These are phyloP conservation scores for Neonectria punicea DNA, from an alignment of 2,329 filamentous ascomycete genomes.

Conservation along the genomic window DNA sequence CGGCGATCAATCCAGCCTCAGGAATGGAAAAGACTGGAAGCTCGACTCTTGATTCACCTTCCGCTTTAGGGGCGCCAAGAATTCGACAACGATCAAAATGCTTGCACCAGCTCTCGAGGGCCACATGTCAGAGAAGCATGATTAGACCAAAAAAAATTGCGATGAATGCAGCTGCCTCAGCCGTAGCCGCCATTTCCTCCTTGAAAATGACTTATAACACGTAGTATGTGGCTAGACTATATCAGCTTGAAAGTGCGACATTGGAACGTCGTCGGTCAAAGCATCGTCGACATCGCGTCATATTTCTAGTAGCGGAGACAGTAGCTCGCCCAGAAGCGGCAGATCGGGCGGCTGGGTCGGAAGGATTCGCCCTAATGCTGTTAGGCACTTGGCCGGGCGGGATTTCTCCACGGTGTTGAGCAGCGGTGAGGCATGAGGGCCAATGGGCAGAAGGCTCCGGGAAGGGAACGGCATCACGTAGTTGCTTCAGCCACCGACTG, in stretches of 20 bases:
- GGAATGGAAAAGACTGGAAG: background rate
- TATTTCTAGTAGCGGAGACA: slow-evolving; percentile 14
- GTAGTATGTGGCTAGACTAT: no score
- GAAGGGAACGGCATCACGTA: background rate
- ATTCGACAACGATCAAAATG: no score
- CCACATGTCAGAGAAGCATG: background rate
- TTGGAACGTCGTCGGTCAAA: background rate
- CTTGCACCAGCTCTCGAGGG: background rate
- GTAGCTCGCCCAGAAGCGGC: slow-evolving; percentile 10
- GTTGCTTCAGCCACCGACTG: background rate
- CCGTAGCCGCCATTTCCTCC: background rate
- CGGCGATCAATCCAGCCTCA: background rate
- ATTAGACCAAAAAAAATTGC: slow-evolving; percentile 1
- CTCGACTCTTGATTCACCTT: background rate
- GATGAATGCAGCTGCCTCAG: slow-evolving; percentile 14
- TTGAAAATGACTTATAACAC: no score
- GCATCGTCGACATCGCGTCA: background rate
- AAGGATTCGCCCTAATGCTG: slow-evolving; percentile 11
- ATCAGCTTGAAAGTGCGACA: background rate
- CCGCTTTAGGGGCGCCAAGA: background rate
- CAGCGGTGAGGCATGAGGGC: background rate
- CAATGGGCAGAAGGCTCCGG: background rate
- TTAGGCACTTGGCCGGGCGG: background rate
- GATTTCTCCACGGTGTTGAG: background rate
- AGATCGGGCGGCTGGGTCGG: slow-evolving; percentile 6